Percentiles rank a stretch among this genome's conserved stretches.
Evolutionary conservation across 306 rosid species (phyloP).

Genomic region (Trifolium dubium): DNA sequence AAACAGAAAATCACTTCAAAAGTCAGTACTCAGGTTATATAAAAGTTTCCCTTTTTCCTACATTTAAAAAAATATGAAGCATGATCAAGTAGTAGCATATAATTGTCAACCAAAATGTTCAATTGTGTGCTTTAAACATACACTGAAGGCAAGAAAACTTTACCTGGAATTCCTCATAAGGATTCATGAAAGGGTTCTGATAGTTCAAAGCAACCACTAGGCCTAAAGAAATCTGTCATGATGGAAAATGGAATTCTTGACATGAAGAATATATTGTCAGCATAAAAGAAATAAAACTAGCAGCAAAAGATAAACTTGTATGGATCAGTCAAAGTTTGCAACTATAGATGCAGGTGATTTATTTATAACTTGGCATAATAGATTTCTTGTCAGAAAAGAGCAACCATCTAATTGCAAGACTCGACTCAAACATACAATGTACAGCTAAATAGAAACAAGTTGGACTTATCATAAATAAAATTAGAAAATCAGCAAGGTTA

Average conservation of each 20-base stretch:
- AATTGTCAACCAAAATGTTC: background rate
- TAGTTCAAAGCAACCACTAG: slow-evolving; percentile 91
- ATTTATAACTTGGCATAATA: slow-evolving; percentile 5
- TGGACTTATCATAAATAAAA: slow-evolving; percentile 10
- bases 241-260: slow-evolving; percentile 35
- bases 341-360: slow-evolving; percentile 25
- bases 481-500: slow-evolving; percentile 9
- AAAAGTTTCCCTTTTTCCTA: background rate
- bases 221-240: slow-evolving; percentile 81
- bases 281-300: slow-evolving; percentile 18
- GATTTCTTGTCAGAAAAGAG: slow-evolving; percentile 29
- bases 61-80: slow-evolving; percentile 29
- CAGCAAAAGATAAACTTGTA: slow-evolving; percentile 2
- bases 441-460: slow-evolving; percentile 1
- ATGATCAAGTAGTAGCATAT: slow-evolving; percentile 23
- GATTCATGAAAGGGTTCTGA: slow-evolving; percentile 79
- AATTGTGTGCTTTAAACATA: slow-evolving; percentile 10
- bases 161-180: slow-evolving; percentile 98
- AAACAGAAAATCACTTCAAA: slow-evolving; percentile 12
- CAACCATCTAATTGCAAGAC: slow-evolving; percentile 20
- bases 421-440: slow-evolving; percentile 15
- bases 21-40: background rate
- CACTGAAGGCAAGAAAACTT: background rate
- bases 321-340: slow-evolving; percentile 24
- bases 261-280: slow-evolving; percentile 22